A percentile compares a stretch with the other conserved stretches of the same genome.
These are phyloP conservation scores for Lepraria neglecta DNA, from an alignment of 495 filamentous ascomycete species.

Conservation along the genomic window DNA sequence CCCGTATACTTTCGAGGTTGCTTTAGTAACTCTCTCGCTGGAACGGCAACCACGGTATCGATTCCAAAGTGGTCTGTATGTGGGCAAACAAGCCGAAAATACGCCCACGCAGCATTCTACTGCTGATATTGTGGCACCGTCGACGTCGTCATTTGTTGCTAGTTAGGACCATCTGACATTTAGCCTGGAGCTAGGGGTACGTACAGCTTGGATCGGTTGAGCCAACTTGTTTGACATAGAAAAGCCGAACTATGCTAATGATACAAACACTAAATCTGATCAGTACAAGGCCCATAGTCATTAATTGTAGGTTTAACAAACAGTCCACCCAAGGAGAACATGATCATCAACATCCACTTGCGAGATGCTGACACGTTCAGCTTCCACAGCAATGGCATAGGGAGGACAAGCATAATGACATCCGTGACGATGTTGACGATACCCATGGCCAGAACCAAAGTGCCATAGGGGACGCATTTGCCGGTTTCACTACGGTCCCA, in stretches of 20 bases:
- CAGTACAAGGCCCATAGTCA: not conserved
- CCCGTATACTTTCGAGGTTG: no score
- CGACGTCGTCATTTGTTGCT: no score
- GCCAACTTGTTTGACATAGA: no score
- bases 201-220: no score
- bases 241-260: not conserved
- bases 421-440: conserved; percentile 21
- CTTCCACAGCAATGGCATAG: conserved; percentile 29
- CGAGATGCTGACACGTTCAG: conserved; percentile 19
- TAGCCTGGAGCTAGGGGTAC: no score
- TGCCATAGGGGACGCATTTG: not conserved
- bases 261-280: not conserved
- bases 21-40: no score
- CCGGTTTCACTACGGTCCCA: not conserved
- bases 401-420: conserved; percentile 30
- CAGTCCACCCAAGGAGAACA: conserved; percentile 7
- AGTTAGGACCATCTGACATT: no score
- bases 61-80: no score
- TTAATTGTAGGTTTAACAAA: not conserved
- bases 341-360: not conserved
- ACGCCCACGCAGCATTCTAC: no score
- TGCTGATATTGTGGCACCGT: no score
- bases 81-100: no score
- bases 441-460: not conserved
- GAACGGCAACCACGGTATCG: no score